Evolutionary conservation across 1,139 yeast genomes (phyloP).

Genomic region (Geotrichum bryndzae): DNA sequence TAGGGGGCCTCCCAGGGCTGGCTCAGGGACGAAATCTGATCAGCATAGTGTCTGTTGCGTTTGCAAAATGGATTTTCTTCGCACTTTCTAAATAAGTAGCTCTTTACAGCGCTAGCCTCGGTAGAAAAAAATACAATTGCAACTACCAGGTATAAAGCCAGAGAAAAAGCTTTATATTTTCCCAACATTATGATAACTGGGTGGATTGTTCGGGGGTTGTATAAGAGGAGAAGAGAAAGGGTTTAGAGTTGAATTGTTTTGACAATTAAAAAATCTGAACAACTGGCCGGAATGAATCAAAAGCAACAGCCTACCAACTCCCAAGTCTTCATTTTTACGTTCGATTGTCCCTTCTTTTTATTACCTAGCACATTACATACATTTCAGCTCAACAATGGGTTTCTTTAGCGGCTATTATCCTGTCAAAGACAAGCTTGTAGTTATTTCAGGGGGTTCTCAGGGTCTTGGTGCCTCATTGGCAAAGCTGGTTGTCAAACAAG

Average conservation of each 20-base stretch:
- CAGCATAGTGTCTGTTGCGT: constrained; percentile 70
- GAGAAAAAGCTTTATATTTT: constrained; percentile 8
- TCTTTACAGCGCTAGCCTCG: constrained; percentile 47
- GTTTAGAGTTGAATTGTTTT: neutral
- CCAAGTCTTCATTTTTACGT: neutral
- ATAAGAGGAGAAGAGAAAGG: neutral
- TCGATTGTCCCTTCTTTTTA: neutral
- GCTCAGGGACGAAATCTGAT: constrained; percentile 34
- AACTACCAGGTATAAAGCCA: constrained; percentile 18
- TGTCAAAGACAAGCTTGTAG: constrained; percentile 43
- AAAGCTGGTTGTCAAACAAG: constrained; percentile 45
- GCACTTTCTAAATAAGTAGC: constrained; percentile 72
- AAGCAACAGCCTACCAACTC: neutral
- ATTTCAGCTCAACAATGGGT: constrained; percentile 15
- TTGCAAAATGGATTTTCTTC: constrained; percentile 78
- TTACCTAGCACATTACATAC: neutral
- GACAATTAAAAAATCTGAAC: constrained; percentile 39
- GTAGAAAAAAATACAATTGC: constrained; percentile 11
- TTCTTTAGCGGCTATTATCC: constrained; percentile 18
- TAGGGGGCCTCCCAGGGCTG: constrained; percentile 46
- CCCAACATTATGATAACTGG: neutral
- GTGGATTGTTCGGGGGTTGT: neutral
- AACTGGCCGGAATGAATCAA: neutral
- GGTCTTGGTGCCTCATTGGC: constrained; percentile 88
- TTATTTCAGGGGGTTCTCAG: constrained; percentile 93